phyloP scores from a whole-genome alignment of 257 asterid species.

The Solanum arcanum region DNA sequence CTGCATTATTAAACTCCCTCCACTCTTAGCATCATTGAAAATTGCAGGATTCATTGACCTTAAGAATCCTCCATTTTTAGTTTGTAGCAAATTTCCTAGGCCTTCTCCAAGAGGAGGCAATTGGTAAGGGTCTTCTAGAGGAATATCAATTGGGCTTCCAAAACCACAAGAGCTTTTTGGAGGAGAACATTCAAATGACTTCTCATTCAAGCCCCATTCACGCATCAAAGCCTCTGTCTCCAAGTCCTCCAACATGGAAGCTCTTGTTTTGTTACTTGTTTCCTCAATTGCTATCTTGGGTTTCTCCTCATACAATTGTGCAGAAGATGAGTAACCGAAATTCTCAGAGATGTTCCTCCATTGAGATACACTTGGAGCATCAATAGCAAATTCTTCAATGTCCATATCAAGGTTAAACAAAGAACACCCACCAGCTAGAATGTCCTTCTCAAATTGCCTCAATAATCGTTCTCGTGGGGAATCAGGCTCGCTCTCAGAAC shows the following conservation, averaged over 20 bases:
- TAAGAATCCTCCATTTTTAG: slow-evolving; percentile 71
- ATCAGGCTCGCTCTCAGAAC: slow-evolving; percentile 87
- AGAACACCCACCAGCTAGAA: slow-evolving; percentile 58
- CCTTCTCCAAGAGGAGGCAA: slow-evolving; percentile 80
- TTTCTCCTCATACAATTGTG: slow-evolving; percentile 16
- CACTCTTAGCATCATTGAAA: slow-evolving; percentile 50
- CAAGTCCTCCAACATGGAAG: slow-evolving; percentile 60
- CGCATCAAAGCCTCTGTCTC: slow-evolving; percentile 87
- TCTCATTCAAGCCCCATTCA: slow-evolving; percentile 72
- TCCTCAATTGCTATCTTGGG: slow-evolving; percentile 30
- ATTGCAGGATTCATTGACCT: slow-evolving; percentile 82
- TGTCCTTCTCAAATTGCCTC: slow-evolving; percentile 81
- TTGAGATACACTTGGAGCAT: slow-evolving; percentile 24
- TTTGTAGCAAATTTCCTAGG: slow-evolving; percentile 70
- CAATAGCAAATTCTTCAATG: slow-evolving; percentile 9
- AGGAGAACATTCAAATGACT: slow-evolving; percentile 59
- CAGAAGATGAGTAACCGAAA: slow-evolving; percentile 11
- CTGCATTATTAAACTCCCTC: slow-evolving; percentile 86
- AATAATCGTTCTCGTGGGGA: slow-evolving; percentile 84
- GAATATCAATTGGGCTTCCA: slow-evolving; percentile 51
- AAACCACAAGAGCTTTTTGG: slow-evolving; percentile 38
- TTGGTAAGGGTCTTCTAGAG: slow-evolving; percentile 39
- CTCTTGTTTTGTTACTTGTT: slow-evolving; percentile 33
- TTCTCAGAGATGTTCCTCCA: slow-evolving; percentile 37
- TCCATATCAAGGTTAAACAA: slow-evolving; percentile 49